A percentile compares a stretch with the other conserved stretches of the same genome.
Conservation (phyloP, 257 asterid species). For the Solanum medicagineum region DNA sequence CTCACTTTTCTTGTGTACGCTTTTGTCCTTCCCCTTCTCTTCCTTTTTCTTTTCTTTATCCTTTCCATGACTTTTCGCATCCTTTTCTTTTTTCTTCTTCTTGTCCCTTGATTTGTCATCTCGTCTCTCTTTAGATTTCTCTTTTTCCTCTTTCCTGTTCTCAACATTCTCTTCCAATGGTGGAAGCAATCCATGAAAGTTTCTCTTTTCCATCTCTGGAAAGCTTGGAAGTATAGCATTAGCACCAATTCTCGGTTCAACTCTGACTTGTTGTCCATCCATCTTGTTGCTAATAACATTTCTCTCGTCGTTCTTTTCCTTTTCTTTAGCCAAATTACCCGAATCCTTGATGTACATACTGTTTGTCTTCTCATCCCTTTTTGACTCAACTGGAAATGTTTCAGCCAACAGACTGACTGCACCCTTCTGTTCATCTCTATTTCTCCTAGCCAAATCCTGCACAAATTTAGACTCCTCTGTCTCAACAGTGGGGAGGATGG, state of each 20-base stretch:
- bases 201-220: conserved; percentile 6
- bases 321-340: conserved; percentile 24
- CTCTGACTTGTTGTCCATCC: conserved; percentile 17
- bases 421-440: conserved; percentile 27
- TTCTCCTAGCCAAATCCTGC: conserved; percentile 52
- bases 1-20: conserved; percentile 24
- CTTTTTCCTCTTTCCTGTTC: conserved; percentile 24
- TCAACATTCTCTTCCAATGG: conserved; percentile 25
- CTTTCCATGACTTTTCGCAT: conserved; percentile 24
- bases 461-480: conserved; percentile 41
- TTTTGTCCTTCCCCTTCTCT: conserved; percentile 20
- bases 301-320: conserved; percentile 20
- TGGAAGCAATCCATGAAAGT: conserved; percentile 23
- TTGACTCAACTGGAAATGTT: conserved; percentile 16
- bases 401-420: conserved; percentile 20
- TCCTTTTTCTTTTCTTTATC: conserved; percentile 16
- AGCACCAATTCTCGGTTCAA: conserved; percentile 15
- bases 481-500: conserved; percentile 11
- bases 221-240: conserved; percentile 14
- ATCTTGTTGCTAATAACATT: conserved; percentile 22
- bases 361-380: conserved; percentile 14
- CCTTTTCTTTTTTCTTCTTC: conserved; percentile 25
- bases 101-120: conserved; percentile 21
- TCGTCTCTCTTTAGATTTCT: conserved; percentile 28
- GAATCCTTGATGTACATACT: conserved; percentile 13